Conservation (phyloP, 805 yeast species). For the Nakazawaea ernobii region DNA sequence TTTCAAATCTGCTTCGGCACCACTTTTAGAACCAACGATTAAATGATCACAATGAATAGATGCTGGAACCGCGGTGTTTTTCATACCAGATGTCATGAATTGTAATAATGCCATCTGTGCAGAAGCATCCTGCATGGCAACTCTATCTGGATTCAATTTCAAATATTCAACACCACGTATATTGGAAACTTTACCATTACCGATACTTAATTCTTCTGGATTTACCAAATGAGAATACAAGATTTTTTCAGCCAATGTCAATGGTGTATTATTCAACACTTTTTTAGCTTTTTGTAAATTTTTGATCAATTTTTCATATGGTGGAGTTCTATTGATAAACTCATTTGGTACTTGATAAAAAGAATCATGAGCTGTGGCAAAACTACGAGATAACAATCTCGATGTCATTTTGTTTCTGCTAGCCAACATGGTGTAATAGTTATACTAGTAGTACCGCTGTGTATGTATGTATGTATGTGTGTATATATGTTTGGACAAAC, state of each 20-base stretch:
- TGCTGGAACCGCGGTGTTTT: conserved; percentile 87
- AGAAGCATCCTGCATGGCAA: conserved; percentile 98
- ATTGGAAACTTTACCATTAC: conserved; percentile 23
- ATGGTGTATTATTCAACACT: conserved; percentile 43
- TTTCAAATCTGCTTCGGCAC: conserved; percentile 79
- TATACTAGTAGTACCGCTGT: too few species aligned
- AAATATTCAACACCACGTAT: conserved; percentile 86
- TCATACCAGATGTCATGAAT: conserved; percentile 93
- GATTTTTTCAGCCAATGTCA: conserved; percentile 93
- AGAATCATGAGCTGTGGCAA: conserved; percentile 4
- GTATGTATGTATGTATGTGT: too few species aligned
- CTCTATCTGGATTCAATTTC: conserved; percentile 95
- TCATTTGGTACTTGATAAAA: conserved; percentile 47
- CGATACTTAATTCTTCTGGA: conserved; percentile 81
- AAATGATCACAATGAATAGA: conserved; percentile 98
- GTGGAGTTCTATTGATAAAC: conserved; percentile 73
- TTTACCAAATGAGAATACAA: conserved; percentile 92
- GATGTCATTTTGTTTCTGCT: neutral
- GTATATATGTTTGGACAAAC: too few species aligned
- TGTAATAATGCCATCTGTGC: conserved; percentile 98
- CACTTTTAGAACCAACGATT: conserved; percentile 84
- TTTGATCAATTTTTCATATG: conserved; percentile 68
- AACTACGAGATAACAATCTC: neutral
- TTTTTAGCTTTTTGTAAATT: conserved; percentile 43
- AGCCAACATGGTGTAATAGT: too few species aligned